These are phyloP conservation scores for Marchantia paleacea DNA, from an alignment of 225 moss, liverwort and hornwort species.

Conservation along the genomic window DNA sequence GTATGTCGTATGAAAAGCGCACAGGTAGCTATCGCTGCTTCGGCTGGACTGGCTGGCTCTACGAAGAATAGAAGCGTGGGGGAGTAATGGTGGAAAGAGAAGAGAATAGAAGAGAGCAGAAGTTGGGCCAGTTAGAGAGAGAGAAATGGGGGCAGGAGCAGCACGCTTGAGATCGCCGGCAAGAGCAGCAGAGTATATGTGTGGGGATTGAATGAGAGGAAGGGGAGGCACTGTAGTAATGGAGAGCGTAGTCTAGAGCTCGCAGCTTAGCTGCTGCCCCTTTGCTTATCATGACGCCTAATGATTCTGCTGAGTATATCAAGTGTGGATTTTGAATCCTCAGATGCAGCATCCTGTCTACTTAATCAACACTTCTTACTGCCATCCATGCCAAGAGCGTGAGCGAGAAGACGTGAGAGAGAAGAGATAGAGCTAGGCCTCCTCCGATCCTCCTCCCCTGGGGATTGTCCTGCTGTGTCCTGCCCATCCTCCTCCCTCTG, in stretches of 20 bases:
- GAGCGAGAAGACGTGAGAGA: background rate
- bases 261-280: background rate
- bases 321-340: constrained; percentile 1
- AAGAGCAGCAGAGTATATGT: constrained; percentile 4
- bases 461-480: constrained; percentile 1
- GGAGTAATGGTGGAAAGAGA: constrained; percentile 28
- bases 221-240: background rate
- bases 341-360: background rate
- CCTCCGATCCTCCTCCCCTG: background rate
- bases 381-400: background rate
- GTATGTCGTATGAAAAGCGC: background rate
- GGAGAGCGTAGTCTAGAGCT: background rate
- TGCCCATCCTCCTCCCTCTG: too few species aligned
- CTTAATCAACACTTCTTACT: background rate
- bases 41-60: background rate
- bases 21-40: background rate
- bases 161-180: constrained; percentile 17
- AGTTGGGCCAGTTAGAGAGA: constrained; percentile 22
- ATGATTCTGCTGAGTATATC: background rate
- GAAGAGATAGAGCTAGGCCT: background rate
- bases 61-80: constrained; percentile 23
- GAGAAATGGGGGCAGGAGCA: constrained; percentile 13
- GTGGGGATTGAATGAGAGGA: background rate
- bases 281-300: constrained; percentile 2
- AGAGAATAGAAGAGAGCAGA: constrained; percentile 13